Base-by-base conservation (phyloP, 1,139 yeast species). In the Candida labiduridarum region DNA sequence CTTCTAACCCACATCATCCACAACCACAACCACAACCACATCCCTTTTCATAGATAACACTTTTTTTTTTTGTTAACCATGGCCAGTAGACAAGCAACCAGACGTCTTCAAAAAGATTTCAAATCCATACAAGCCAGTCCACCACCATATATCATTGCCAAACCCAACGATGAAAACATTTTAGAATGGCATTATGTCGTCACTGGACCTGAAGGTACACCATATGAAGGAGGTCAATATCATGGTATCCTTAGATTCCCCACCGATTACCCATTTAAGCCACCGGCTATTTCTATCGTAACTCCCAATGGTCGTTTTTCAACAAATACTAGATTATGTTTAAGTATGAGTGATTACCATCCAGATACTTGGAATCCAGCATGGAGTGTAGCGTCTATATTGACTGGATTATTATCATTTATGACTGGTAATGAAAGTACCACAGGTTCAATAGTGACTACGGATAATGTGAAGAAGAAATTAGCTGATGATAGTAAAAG, bases 291-390 rank as follows among this genome's bases (percentile, higher is more conserved):
- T 52, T 79, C 89, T 48, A 91, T 92, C 92, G 73, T 84, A 49
- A 92, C 97, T 0, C 97, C 97, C 3, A 87, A 84, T 56, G 95
- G 91, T 4, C 74, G 96, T 43, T 89, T 92, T 66, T 82, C 84
- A 55, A 82, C 90, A 48, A 87, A 88, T 63, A 82, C 90, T 7
- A 74, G 96, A 44, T 76, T 92, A 44, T 92, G 98, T 69, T 73
- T 92, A 46, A 84, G 91, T 41, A 91, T 92, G 85, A 85, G 94
- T 60, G 97, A 92, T 56, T 91, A 84, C 67, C 98, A 92, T 60
- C 97, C 97, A 8, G 94, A 89, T 65, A 74, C 88, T 0, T 91
- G 97, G 97, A 90, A 91, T 66, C 97, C 97, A 1, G 90, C 96
- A 4, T 91, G 97, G 97, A 84, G 90, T 49, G 97, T 91, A 18